Evolutionary conservation across 257 asterid species (phyloP), one percentile per base, ranked within the genome.

Genomic region (Verbascum thapsus): DNA sequence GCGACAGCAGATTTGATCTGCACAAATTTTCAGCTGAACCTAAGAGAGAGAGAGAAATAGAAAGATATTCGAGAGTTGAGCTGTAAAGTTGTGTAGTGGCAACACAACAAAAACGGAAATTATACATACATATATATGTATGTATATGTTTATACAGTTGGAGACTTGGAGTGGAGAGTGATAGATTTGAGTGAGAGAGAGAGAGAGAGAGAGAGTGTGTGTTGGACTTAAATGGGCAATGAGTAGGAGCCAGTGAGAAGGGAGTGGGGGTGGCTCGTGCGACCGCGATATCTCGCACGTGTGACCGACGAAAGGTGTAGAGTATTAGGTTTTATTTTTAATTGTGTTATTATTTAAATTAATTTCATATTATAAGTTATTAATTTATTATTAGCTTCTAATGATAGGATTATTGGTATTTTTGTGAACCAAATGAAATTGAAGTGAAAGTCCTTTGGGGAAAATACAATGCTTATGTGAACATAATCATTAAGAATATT

Each of bases 281-380:
- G 61, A 56, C 23, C 53, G 72, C 63, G 73, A 76, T 71, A n/a
- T 19, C 45, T 43, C 66, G 66, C 77, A 37, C 65, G 65, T 60
- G 73, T 63, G 76, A 61, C 78, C 82, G 82, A 76, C 82, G 69
- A 60, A 50, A 15, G n/a, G 11, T 35, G 53, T 16, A 39, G 35
- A 4, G 53, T n/a, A n/a, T n/a, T n/a, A n/a, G n/a, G n/a, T n/a
- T n/a, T n/a, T n/a, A n/a, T n/a, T n/a, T n/a, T n/a, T n/a, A n/a
- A n/a, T n/a, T n/a, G n/a, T n/a, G n/a, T n/a, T n/a, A n/a, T n/a
- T n/a, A n/a, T n/a, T n/a, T n/a, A n/a, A n/a, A n/a, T n/a, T n/a
- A n/a, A n/a, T n/a, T n/a, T n/a, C n/a, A n/a, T n/a, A n/a, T n/a
- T n/a, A n/a, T n/a, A n/a, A n/a, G n/a, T n/a, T n/a, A n/a, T n/a